Percentiles rank a stretch among this genome's conserved stretches.
Evolutionary conservation across 192 early-diverging fungal species (phyloP).

Genomic region (Coemansia sp.): DNA sequence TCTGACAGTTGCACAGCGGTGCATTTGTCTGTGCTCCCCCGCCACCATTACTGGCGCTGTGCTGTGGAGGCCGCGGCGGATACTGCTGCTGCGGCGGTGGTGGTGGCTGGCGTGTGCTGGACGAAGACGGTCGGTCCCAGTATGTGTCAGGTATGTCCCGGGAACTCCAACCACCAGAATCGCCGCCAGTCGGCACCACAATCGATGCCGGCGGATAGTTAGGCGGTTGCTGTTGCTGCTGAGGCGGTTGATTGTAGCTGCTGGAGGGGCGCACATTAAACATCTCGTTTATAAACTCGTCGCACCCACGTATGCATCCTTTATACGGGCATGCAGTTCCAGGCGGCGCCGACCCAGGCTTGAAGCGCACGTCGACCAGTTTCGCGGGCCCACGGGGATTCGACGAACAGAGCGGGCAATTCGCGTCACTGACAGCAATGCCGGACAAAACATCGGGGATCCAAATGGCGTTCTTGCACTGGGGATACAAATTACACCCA

Average conservation of each 20-base stretch:
- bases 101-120: neutral
- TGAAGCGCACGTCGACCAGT: slow-evolving; percentile 35
- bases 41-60: neutral
- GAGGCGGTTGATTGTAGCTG: neutral
- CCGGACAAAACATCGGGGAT: slow-evolving; percentile 29
- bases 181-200: neutral
- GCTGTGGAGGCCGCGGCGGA: slow-evolving; percentile 6
- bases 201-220: neutral
- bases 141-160: neutral
- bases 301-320: slow-evolving; percentile 44
- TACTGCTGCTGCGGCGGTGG: slow-evolving; percentile 1
- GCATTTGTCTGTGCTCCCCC: neutral
- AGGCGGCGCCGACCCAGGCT: slow-evolving; percentile 34
- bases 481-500: slow-evolving; percentile 53
- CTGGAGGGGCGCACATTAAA: slow-evolving; percentile 14
- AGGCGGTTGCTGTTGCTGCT: slow-evolving; percentile 19
- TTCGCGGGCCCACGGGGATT: slow-evolving; percentile 12
- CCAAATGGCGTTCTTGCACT: slow-evolving; percentile 48
- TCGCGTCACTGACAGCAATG: slow-evolving; percentile 10
- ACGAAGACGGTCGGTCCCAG: neutral
- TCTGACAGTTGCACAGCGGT: slow-evolving; percentile 51
- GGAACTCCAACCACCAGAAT: neutral
- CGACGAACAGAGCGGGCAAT: slow-evolving; percentile 26
- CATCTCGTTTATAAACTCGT: slow-evolving; percentile 47
- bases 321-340: slow-evolving; percentile 18